A percentile compares a stretch with the other conserved stretches of the same genome.
phyloP scores from a whole-genome alignment of 2,329 filamentous ascomycete species.

The Xylariomycetidae sp. region DNA sequence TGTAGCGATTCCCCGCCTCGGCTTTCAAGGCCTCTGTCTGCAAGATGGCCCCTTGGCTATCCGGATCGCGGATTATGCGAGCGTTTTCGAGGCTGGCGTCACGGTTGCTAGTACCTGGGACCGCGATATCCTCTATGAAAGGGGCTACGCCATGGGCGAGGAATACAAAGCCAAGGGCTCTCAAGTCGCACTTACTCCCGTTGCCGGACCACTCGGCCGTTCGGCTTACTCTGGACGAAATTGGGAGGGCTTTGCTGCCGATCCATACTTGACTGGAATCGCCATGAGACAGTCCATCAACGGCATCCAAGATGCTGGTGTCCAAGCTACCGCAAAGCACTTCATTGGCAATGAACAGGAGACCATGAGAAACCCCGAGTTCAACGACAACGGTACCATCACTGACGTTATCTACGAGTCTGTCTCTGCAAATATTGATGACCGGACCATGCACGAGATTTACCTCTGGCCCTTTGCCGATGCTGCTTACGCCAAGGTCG shows the following conservation, averaged over 20 bases:
- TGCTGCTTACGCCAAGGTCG: constrained; percentile 21
- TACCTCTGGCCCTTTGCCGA: constrained; percentile 43
- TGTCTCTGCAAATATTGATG: constrained; percentile 42
- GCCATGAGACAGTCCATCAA: constrained; percentile 47
- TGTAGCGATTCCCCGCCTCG: constrained; percentile 4
- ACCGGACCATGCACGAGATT: constrained; percentile 51
- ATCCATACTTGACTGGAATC: constrained; percentile 54
- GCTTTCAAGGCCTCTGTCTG: constrained; percentile 31
- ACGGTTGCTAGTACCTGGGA: constrained; percentile 4
- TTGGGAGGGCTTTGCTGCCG: constrained; percentile 61
- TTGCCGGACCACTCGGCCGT: constrained; percentile 38
- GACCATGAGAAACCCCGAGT: constrained; percentile 39
- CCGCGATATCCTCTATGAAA: constrained; percentile 2
- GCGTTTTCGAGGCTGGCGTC: constrained; percentile 6
- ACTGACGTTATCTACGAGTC: constrained; percentile 29
- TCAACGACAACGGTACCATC: background rate
- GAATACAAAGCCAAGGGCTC: constrained; percentile 71
- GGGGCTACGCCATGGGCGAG: constrained; percentile 33
- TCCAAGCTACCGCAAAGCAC: constrained; percentile 40
- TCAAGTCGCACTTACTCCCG: constrained; percentile 56
- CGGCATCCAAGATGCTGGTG: constrained; percentile 30
- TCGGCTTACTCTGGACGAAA: constrained; percentile 51
- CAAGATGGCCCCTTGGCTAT: constrained; percentile 32
- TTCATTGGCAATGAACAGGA: constrained; percentile 66
- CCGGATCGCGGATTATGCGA: constrained; percentile 35